Evolutionary conservation across 1,139 yeast genomes (phyloP).

Genomic region (Zygosaccharomyces sapae): DNA sequence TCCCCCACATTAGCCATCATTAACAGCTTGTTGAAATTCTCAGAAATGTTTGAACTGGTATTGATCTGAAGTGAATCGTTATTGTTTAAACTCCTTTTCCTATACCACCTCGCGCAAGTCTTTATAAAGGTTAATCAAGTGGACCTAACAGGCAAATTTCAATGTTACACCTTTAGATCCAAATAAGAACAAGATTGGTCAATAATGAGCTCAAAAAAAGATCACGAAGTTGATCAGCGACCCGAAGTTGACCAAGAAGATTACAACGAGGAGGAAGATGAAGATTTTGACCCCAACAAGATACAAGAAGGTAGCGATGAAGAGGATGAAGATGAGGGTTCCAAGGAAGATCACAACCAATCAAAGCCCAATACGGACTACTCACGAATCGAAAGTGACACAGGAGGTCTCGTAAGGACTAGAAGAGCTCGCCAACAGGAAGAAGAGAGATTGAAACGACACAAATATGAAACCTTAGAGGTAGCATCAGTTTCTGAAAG

Average conservation of each 20-base stretch:
- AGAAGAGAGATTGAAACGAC: slow-evolving; percentile 33
- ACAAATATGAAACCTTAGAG: slow-evolving; percentile 27
- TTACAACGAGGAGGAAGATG: slow-evolving; percentile 62
- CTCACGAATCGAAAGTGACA: slow-evolving; percentile 44
- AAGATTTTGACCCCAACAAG: slow-evolving; percentile 53
- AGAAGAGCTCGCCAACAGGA: slow-evolving; percentile 50
- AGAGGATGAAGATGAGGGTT: slow-evolving; percentile 30
- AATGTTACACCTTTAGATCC: not conserved
- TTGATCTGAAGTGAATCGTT: not conserved
- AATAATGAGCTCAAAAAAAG: not conserved
- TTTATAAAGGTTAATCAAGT: not conserved
- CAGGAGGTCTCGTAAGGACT: slow-evolving; percentile 55
- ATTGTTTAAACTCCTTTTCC: slow-evolving; percentile 9
- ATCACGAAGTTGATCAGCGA: not conserved
- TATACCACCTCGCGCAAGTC: slow-evolving; percentile 8
- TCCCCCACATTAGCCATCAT: slow-evolving; percentile 14
- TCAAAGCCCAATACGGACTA: slow-evolving; percentile 39
- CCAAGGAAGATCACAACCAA: slow-evolving; percentile 36
- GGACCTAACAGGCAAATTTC: not conserved
- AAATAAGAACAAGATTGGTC: not conserved
- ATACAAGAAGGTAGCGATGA: slow-evolving; percentile 23
- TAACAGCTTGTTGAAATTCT: not conserved
- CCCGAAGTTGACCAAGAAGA: slow-evolving; percentile 33
- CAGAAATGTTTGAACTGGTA: too few relatives aligned
- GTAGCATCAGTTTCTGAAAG: slow-evolving; percentile 26